A percentile compares a stretch with the other conserved stretches of the same genome.
phyloP scores from a whole-genome alignment of 345 rosid genomes.

The Litchi chinensis region DNA sequence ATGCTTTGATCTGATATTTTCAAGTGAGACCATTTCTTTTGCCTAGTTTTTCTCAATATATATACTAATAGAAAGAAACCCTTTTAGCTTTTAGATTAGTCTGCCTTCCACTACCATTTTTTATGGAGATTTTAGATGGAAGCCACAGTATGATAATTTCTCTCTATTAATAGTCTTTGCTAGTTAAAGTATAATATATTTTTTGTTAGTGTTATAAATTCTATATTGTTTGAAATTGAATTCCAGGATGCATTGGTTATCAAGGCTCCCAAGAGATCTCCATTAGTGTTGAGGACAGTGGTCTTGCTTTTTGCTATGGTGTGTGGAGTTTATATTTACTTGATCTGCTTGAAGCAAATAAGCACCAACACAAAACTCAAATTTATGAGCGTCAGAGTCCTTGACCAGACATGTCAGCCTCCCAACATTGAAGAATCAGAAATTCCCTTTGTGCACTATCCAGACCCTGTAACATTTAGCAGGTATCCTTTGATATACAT shows the following conservation, averaged over 20 bases:
- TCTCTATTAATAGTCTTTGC: neutral
- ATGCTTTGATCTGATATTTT: slow-evolving; percentile 7
- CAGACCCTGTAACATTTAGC: slow-evolving; percentile 34
- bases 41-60: slow-evolving; percentile 35
- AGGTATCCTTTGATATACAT: slow-evolving; percentile 24
- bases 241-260: slow-evolving; percentile 34
- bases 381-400: slow-evolving; percentile 19
- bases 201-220: no score
- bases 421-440: slow-evolving; percentile 29
- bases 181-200: neutral
- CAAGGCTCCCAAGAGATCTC: slow-evolving; percentile 42
- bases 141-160: slow-evolving; percentile 10
- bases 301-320: slow-evolving; percentile 39
- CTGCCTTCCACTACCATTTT: neutral
- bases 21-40: slow-evolving; percentile 29
- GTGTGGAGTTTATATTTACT: slow-evolving; percentile 42
- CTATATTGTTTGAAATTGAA: neutral
- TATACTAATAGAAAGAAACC: slow-evolving; percentile 7
- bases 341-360: slow-evolving; percentile 38
- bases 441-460: slow-evolving; percentile 35
- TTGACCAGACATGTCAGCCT: slow-evolving; percentile 27
- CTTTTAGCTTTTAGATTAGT: neutral
- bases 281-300: slow-evolving; percentile 28
- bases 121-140: slow-evolving; percentile 40
- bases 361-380: slow-evolving; percentile 16